Evolutionary conservation across 2,329 filamentous ascomycete genomes (phyloP), one percentile per base, ranked within the genome.

Genomic region (Malbranchea cinnamomea): DNA sequence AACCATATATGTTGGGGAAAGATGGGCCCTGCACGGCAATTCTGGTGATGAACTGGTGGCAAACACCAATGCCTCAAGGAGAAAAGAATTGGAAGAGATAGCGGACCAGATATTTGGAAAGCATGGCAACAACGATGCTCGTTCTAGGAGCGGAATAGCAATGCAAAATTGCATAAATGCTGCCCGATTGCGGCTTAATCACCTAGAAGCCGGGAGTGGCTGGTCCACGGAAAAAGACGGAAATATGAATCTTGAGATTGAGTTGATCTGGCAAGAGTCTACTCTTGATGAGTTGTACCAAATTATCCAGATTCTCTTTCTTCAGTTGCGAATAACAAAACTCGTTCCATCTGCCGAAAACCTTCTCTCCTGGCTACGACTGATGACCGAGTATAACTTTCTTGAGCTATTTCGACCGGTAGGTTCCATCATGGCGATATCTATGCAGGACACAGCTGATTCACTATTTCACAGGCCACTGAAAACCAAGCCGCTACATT

Each of bases 241-340:
- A 30, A 54, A 57, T 7, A 62, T 65, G 13, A 65, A 70, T 12
- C 22, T 28, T 24, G 62, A 69, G 21, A 61, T 65, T 1, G 71
- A 73, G 14, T 65, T 68, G 20, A 61, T 68, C 30, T 87, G 77
- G 72, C 54, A 67, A 14, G 63, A 65, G 32, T 72, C 66, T 4
- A 57, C 74, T 15, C 58, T 84, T 13, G 71, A 73, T 9, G 82
- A 92, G 50, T 66, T 78, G 24, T 62, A 78, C 22, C 78, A 89
- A 46, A 67, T 76, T 23, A 62, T 89, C 52, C 75, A 82, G 28
- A 62, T 84, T 10, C 57, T 83, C 14, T 80, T 85, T 42, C 67
- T 82, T 40, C 62, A 79, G 12, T 55, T 83, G 19, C 74, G 79
- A 38, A 56, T 68, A 26, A 64, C 67, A 29, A 51, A 60, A 21